Evolutionary conservation across 2,329 filamentous ascomycete species (phyloP).

Genomic region (Colletotrichum gigasporum): DNA sequence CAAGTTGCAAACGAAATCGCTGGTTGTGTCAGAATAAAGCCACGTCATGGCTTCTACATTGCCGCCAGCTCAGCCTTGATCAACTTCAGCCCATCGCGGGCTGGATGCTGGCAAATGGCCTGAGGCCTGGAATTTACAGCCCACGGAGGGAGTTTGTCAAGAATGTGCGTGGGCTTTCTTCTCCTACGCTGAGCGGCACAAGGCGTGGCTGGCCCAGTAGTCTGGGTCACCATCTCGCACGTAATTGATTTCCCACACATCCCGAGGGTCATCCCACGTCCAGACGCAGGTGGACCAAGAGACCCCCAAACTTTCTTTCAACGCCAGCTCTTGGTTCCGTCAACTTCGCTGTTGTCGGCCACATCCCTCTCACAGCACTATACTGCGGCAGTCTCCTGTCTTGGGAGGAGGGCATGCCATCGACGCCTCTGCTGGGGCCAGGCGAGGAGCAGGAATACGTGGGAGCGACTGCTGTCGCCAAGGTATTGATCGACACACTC

Average conservation of each 20-base stretch:
- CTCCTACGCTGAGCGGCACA: neutral
- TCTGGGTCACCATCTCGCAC: constrained; percentile 16
- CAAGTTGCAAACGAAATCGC: neutral
- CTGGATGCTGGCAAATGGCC: too few relatives aligned
- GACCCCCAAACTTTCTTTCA: constrained; percentile 32
- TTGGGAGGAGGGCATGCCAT: too few relatives aligned
- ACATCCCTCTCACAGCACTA: neutral
- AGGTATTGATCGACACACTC: neutral
- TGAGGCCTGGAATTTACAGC: neutral
- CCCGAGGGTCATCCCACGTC: constrained; percentile 27
- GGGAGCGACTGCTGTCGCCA: neutral
- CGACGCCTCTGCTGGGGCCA: neutral
- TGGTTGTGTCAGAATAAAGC: neutral
- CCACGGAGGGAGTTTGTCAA: neutral
- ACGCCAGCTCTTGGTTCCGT: constrained; percentile 6
- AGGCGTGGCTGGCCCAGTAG: constrained; percentile 16
- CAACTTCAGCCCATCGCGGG: too few relatives aligned
- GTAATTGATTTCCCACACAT: constrained; percentile 9
- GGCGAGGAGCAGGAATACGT: neutral
- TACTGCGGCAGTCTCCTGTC: too few relatives aligned
- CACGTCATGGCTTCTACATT: neutral
- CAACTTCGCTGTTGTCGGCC: neutral
- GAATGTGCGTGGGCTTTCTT: neutral
- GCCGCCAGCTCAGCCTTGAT: neutral
- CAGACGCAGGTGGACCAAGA: constrained; percentile 26